These are phyloP conservation scores for Elsinoe arachidis DNA, from an alignment of 2,329 filamentous ascomycete species.

Conservation along the genomic window DNA sequence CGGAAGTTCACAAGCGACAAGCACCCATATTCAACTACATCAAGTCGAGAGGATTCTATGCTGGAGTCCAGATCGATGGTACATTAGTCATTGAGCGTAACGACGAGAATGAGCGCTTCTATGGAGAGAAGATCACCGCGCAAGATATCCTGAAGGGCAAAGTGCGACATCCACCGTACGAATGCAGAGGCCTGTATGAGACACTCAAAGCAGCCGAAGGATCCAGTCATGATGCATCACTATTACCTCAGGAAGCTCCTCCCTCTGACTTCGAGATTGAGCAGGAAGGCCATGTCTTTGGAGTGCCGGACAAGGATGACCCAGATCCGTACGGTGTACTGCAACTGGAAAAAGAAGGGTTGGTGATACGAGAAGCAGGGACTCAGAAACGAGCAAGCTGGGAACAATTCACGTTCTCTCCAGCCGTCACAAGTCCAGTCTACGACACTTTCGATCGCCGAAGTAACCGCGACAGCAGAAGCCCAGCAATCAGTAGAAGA, in stretches of 20 bases:
- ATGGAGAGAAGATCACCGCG: conserved; percentile 56
- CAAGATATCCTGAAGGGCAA: conserved; percentile 56
- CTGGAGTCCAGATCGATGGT: conserved; percentile 77
- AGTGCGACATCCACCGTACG: conserved; percentile 46
- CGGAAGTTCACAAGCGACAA: conserved; percentile 57
- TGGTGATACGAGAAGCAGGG: conserved; percentile 87
- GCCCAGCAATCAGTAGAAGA: conserved; percentile 40
- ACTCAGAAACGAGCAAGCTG: conserved; percentile 63
- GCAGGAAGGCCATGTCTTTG: conserved; percentile 53
- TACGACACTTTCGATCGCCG: conserved; percentile 51
- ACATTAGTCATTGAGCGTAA: conserved; percentile 76
- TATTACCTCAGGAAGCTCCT: conserved; percentile 61
- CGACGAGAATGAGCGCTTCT: conserved; percentile 85
- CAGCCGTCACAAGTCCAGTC: conserved; percentile 64
- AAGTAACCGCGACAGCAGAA: conserved; percentile 55
- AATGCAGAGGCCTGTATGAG: conserved; percentile 58
- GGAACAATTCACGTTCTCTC: conserved; percentile 75
- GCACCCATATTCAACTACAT: conserved; percentile 76
- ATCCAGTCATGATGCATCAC: conserved; percentile 57
- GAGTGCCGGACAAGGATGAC: conserved; percentile 68
- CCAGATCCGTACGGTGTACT: conserved; percentile 88
- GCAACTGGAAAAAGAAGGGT: conserved; percentile 79
- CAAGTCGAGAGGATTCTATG: conserved; percentile 83
- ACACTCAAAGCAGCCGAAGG: conserved; percentile 85
- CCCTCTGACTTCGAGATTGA: conserved; percentile 64